phyloP scores from a whole-genome alignment of 1,139 yeast genomes.

The Pneumocystis wakefieldiae region DNA sequence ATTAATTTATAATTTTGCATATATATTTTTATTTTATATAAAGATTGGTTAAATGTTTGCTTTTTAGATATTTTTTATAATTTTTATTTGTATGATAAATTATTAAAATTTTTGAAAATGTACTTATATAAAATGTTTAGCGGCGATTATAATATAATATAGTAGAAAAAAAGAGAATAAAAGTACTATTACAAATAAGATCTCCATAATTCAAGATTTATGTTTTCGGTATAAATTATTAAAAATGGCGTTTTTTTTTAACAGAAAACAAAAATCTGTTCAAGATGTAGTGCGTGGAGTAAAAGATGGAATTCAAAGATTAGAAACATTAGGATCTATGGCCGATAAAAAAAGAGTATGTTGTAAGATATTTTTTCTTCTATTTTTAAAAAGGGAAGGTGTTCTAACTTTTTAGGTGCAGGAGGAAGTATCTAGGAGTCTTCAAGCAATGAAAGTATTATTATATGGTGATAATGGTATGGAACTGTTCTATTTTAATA shows the following conservation, averaged over 20 bases:
- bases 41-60: neutral
- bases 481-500: neutral
- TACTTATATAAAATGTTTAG: too few relatives aligned
- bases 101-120: too few relatives aligned
- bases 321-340: neutral
- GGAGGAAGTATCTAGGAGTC: conserved; percentile 60
- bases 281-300: neutral
- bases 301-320: neutral
- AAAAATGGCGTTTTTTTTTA: neutral
- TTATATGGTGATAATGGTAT: conserved; percentile 57
- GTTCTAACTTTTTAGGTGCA: conserved; percentile 31
- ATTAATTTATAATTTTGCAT: neutral
- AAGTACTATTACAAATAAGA: neutral
- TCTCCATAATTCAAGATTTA: neutral
- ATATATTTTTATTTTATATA: neutral
- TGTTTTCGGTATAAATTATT: neutral
- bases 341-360: neutral
- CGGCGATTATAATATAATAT: too few relatives aligned
- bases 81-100: neutral
- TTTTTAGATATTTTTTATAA: neutral
- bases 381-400: neutral
- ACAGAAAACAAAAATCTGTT: neutral
- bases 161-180: neutral
- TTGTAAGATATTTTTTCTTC: neutral
- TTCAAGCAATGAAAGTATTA: conserved; percentile 52